A percentile compares a stretch with the other conserved stretches of the same genome.
Conservation (phyloP, 2,329 filamentous ascomycete species). For the Exutisphaerella laricina region DNA sequence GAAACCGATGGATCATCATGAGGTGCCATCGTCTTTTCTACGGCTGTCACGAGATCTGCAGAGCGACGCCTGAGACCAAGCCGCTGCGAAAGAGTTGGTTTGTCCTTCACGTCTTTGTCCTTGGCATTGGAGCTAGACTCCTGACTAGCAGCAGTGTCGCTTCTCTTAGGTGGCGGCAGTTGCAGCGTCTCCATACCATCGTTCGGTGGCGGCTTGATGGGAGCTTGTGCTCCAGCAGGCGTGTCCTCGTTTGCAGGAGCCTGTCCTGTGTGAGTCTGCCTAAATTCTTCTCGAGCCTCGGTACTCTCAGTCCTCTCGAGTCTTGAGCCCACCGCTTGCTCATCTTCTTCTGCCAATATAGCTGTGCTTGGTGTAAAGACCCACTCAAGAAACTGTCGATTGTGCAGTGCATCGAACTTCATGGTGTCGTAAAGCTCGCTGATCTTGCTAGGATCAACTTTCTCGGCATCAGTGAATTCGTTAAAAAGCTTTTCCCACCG, state of each 20-base stretch:
- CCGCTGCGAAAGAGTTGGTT: conserved; percentile 38
- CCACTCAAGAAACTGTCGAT: conserved; percentile 94
- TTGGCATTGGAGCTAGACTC: conserved; percentile 13
- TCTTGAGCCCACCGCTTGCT: conserved; percentile 14
- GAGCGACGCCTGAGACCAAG: conserved; percentile 51
- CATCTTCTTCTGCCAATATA: conserved; percentile 63
- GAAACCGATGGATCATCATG: conserved; percentile 48
- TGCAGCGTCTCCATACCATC: conserved; percentile 12
- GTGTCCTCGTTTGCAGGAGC: conserved; percentile 17
- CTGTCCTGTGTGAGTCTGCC: conserved; percentile 28
- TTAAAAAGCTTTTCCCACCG: conserved; percentile 97
- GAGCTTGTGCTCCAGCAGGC: neutral
- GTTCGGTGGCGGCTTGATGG: conserved; percentile 3
- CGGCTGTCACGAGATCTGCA: conserved; percentile 34
- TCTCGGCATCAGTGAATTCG: conserved; percentile 94
- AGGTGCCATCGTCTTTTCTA: conserved; percentile 17
- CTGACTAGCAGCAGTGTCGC: conserved; percentile 18
- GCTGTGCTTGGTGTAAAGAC: conserved; percentile 82
- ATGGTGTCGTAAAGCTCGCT: conserved; percentile 98
- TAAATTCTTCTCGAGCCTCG: conserved; percentile 29
- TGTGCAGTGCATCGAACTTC: conserved; percentile 98
- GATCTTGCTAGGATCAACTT: conserved; percentile 97
- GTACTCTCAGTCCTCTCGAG: conserved; percentile 31
- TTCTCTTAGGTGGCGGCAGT: conserved; percentile 21
- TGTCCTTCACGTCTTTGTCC: conserved; percentile 13